Base-by-base conservation (phyloP, 2,329 filamentous ascomycete genomes). In the Metarhizium guizhouense region DNA sequence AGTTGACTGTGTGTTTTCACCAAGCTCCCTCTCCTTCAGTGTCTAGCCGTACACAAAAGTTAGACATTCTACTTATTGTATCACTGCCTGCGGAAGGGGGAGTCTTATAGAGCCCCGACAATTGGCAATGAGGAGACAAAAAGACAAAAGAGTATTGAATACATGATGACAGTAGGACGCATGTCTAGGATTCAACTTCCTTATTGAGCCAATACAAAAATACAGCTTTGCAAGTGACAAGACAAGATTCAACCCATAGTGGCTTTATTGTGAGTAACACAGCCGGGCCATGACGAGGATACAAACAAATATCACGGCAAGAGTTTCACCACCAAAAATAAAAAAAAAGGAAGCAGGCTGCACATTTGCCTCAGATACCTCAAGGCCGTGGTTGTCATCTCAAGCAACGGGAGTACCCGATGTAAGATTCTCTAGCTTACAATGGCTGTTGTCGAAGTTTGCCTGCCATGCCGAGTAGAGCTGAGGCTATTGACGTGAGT, bases 401-500 rank as follows among this genome's bases (percentile, higher is more conserved):
- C 14, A 30, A 34, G 36, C 32, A 6, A 43, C 49, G 52, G 54
- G 25, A 52, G 50, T 47, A 49, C 32, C 54, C 54, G 54, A 29
- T 47, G 54, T 20, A 45, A 47, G 51, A n/a, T 50, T 11, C 32
- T 40, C 13, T 50, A 43, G 36, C 51, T 49, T 25, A 52, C 54
- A 56, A 58, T 51, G 49, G 47, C 40, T 25, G 54, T 56, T 47
- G 47, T 54, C 45, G 30, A 57, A 52, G 54, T 58, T 58, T 58
- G 56, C 52, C 36, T 13, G 36, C 36, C 34, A 40, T 52, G 14
- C 32, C 10, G 32, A 34, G 32, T 11, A 34, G 10, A 52, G 51
- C 34, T 54, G 57, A 61, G 58, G 62, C 54, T 68, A 68, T 70
- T 69, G 63, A 68, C 55, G 59, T 57, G 57, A 20, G 57, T 65